Evolutionary conservation across 257 asterid genomes (phyloP), one percentile per base, ranked within the genome.

Genomic region (Salvia hispanica): DNA sequence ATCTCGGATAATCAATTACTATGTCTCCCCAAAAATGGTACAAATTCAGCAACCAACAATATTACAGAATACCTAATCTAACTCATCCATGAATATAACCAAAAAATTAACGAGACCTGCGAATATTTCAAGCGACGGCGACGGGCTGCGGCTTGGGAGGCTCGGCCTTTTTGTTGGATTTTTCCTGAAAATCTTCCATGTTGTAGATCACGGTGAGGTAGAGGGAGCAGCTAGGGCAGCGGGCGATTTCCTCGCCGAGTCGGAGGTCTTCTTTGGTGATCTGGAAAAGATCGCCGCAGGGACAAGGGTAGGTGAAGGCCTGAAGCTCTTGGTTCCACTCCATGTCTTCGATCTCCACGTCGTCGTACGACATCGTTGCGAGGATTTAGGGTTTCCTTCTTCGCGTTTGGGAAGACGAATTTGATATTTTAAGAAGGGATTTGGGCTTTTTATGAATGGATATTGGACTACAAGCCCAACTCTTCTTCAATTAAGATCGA

Each of bases 271-370:
- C 95, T 56, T 82, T 88, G 7, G 96, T 85, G 13, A 92, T 92
- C 74, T 88, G 97, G 72, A 92, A 92, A 0, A 92, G 83, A 81
- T 92, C 98, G 40, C 97, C 96, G 75, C 98, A 92, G 2, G 97
- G 98, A 36, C 98, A 92, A 0, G 98, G 98, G 67, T 92, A 92
- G 0, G 96, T 92, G 79, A 61, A 92, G 3, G 98, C 80, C 66
- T 86, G 70, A 18, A 92, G 78, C 81, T 83, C 90, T 28, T 92
- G 79, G 77, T 87, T 82, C 98, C 98, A 92, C 81, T 92, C 98
- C 98, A 92, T 92, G 72, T 92, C 97, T 71, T 92, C 98, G 66
- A 92, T 92, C 85, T 92, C 98, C 1, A 92, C 97, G 37, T 92
- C 98, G 61, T 92, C 97, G 79, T 92, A 92, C 81, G 97, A 90